Evolutionary conservation across 2,329 filamentous ascomycete genomes (phyloP), one percentile per base, ranked within the genome.

Genomic region (Neofusicoccum sp.): DNA sequence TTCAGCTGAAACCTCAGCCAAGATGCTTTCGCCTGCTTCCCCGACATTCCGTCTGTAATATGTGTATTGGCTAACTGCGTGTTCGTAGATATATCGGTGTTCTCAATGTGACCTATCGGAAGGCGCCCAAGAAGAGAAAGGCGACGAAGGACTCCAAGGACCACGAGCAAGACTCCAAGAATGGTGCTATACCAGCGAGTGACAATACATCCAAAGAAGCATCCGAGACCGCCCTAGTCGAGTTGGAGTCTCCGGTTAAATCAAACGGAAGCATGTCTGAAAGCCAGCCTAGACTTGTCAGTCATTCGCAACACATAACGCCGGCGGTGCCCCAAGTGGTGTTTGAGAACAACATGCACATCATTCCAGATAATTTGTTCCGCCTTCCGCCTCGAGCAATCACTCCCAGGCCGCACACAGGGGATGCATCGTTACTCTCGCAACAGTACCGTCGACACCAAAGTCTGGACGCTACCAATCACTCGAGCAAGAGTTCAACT

Each of bases 41-140:
- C 33, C 34, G 28, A 28, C 28, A 20, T 57, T 6, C 5, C 6
- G 20, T 9, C 56, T 34, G 63, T 38, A 61, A 53, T 62, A 16
- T 49, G 20, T 58, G 33, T 26, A 47, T 64, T 63, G 66, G 70
- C 74, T 76, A 71, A 76, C 65, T 64, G 53, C 61, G 60, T 31
- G 62, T 67, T 64, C 60, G 57, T 73, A 96, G 91, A 71, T 98
- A 99, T 69, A 98, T 99, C 69, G 95, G 95, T 64, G 95, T 99
- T 43, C 79, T 99, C 54, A 98, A 97, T 73, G 93, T 97, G 20
- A 97, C 92, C 0, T 97, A 96, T 72, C 91, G 92, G 54, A 96
- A 96, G 72, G 87, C 87, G 61, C 81, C 85, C 1, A 90, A 91
- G 60, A 86, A 80, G 57, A 76, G 78, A 63, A 84, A 81, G 70